These are phyloP conservation scores for Falciphora oryzae DNA, from an alignment of 2,329 filamentous ascomycete genomes.

Conservation along the genomic window DNA sequence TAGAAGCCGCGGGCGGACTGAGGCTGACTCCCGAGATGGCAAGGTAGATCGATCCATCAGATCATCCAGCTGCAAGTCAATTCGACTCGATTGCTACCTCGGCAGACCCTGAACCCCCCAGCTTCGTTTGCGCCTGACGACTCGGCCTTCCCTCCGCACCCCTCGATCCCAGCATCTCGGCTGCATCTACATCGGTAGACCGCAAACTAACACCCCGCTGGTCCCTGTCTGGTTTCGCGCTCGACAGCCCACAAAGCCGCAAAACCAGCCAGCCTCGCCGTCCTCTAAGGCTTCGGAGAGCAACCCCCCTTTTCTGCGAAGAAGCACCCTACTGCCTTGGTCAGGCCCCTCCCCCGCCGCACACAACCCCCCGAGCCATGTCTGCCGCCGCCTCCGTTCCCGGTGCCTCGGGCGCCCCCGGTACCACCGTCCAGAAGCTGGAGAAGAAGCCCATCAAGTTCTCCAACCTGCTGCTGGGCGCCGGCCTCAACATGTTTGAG, in stretches of 20 bases:
- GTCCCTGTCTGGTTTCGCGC: not conserved
- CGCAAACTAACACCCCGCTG: not conserved
- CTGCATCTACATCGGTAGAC: not conserved
- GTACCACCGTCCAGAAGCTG: slow-evolving; percentile 45
- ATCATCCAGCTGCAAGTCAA: not conserved
- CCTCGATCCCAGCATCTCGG: not conserved
- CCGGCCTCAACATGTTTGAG: slow-evolving; percentile 95
- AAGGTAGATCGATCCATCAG: not conserved
- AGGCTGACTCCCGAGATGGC: not conserved
- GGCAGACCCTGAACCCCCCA: not conserved
- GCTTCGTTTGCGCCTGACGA: too few relatives aligned
- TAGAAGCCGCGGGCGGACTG: not conserved
- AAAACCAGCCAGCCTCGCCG: not conserved
- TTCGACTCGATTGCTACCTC: not conserved
- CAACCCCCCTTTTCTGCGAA: slow-evolving; percentile 45
- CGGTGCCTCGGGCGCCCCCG: slow-evolving; percentile 40
- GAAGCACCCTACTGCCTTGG: slow-evolving; percentile 95
- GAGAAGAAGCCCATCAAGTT: slow-evolving; percentile 99
- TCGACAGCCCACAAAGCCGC: not conserved
- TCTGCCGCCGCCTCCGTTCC: slow-evolving; percentile 51
- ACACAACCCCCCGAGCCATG: slow-evolving; percentile 49
- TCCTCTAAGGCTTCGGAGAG: not conserved
- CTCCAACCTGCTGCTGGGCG: slow-evolving; percentile 93
- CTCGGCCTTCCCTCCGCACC: too few relatives aligned
- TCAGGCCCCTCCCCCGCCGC: slow-evolving; percentile 66